phyloP scores from a whole-genome alignment of 2,329 filamentous ascomycete species.

The Ophiostoma tasmaniense region DNA sequence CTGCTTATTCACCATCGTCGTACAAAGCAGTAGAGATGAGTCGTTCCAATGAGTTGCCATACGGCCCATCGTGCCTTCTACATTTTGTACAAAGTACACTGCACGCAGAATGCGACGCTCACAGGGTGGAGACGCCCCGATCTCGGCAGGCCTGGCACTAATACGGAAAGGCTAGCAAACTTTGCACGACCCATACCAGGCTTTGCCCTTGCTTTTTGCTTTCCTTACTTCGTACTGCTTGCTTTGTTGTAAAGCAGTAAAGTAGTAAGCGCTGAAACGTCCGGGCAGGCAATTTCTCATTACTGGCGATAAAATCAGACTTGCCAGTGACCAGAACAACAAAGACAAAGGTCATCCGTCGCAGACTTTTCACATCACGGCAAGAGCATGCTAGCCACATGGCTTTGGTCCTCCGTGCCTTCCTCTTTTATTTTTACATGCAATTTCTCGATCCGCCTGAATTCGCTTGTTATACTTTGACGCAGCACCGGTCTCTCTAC shows the following conservation, averaged over 20 bases:
- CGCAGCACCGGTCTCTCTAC: too few relatives aligned
- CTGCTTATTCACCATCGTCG: too few relatives aligned
- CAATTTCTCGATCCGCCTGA: background rate
- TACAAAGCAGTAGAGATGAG: background rate
- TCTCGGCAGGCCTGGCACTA: slow-evolving; percentile 12
- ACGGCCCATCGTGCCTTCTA: slow-evolving; percentile 4
- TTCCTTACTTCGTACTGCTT: too few relatives aligned
- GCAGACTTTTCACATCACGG: background rate
- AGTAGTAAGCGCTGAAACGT: background rate
- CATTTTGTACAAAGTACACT: too few relatives aligned
- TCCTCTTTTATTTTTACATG: background rate
- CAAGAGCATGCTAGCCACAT: background rate
- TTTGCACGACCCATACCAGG: background rate
- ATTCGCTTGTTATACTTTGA: background rate
- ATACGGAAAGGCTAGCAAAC: slow-evolving; percentile 1
- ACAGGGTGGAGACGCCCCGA: slow-evolving; percentile 9
- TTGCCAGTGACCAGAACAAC: too few relatives aligned
- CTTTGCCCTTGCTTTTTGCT: too few relatives aligned
- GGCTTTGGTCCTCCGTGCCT: background rate
- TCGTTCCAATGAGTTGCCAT: background rate
- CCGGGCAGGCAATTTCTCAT: background rate
- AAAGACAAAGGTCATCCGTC: background rate
- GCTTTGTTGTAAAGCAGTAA: too few relatives aligned
- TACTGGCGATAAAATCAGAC: too few relatives aligned
- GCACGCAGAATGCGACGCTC: background rate